Evolutionary conservation across 306 rosid genomes (phyloP).

Genomic region (Aeschynomene evenia): DNA sequence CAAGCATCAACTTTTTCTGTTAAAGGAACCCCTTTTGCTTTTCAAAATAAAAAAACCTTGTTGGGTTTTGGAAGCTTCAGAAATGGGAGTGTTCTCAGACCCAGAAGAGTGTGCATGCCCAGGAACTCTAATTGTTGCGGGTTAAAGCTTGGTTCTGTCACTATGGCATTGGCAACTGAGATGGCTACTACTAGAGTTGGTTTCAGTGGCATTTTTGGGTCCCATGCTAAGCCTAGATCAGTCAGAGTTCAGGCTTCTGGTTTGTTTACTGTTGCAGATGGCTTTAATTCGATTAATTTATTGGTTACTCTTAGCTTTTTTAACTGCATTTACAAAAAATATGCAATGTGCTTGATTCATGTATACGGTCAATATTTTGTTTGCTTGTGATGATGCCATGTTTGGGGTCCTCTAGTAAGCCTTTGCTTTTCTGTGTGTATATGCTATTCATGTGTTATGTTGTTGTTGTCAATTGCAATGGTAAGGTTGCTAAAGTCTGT

Average conservation of each 20-base stretch:
- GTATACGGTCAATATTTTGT: neutral
- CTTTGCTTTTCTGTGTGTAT: no score
- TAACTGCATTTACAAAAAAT: neutral
- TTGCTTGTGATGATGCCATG: conserved; percentile 18
- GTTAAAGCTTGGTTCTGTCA: conserved; percentile 41
- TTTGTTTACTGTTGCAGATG: conserved; percentile 33
- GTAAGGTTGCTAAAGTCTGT: neutral
- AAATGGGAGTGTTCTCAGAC: conserved; percentile 35
- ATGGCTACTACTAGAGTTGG: conserved; percentile 40
- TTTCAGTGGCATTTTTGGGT: conserved; percentile 44
- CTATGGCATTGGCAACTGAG: conserved; percentile 58
- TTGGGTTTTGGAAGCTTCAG: conserved; percentile 45
- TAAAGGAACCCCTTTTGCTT: conserved; percentile 51
- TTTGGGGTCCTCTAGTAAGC: conserved; percentile 6
- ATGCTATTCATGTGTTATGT: no score
- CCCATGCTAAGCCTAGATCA: conserved; percentile 61
- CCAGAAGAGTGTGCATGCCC: conserved; percentile 44
- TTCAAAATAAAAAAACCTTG: conserved; percentile 40
- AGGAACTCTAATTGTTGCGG: conserved; percentile 40
- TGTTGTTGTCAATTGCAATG: neutral
- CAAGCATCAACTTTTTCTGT: conserved; percentile 57
- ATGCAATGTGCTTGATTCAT: conserved; percentile 10
- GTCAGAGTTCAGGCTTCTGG: conserved; percentile 77
- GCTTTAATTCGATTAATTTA: conserved; percentile 10
- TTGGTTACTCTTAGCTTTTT: neutral